Base-by-base conservation (phyloP, 495 filamentous ascomycete species). In the Staphylotrichum tortipilum region DNA sequence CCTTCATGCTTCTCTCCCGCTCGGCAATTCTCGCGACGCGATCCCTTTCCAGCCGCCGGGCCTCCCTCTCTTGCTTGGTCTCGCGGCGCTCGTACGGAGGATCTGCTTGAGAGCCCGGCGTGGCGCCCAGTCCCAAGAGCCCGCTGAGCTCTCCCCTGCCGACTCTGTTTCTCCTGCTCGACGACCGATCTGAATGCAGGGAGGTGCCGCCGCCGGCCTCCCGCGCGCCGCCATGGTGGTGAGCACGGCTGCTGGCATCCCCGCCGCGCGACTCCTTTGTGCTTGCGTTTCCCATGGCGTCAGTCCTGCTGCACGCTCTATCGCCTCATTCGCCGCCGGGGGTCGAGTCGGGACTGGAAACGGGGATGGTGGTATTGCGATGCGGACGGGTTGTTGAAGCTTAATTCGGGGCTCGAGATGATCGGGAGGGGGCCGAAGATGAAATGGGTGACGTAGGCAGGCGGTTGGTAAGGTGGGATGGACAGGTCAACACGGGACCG, bases 31-130 rank as follows among this genome's bases (percentile, higher is more conserved):
- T 74, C 15, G 77, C 78, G 3, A 70, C 66, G 22, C 86, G 78
- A 66, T 97, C 92, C 64, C 80, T 84, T 67, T 95, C 92, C 53
- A 85, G 62, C 52, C 84, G 87, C 46, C 91, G 79, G 8, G 85
- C 85, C 64, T 97, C 92, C 47, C 86, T 78, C 64, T 96, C 92
- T 61, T 91, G 88, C 68, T 84, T 94, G 10, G 88, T 95, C 65
- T 95, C 92, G 49, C 85, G 74, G 36, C 83, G 78, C 53, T 80
- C 76, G 21, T 69, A 67, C 7, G 67, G 69, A 6, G 58, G 61
- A 7, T 64, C 59, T 3, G 55, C 18, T 11, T 59, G 53, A 7
- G 63, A 60, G 23, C 57, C 46, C 2, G 44, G 15, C 4, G 55
- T 17, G 1, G 47, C n/a, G n/a, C n/a, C 53, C 18, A 63, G 23